Percentiles rank a stretch among this genome's conserved stretches.
Evolutionary conservation across 768 basidiomycete genomes (phyloP).

Genomic region (Boletus rex-veris): DNA sequence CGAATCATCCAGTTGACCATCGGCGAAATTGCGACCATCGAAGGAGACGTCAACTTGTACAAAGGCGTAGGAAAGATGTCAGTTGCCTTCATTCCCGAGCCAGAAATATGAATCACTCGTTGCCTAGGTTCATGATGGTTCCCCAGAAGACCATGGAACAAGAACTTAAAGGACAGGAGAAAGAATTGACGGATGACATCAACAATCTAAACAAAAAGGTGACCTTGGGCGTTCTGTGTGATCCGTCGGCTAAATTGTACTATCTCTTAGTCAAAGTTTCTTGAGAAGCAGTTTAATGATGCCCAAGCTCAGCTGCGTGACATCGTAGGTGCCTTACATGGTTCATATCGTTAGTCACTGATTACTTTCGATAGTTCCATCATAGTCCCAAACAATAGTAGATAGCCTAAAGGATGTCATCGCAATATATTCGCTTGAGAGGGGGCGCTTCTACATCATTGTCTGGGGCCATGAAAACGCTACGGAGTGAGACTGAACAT

Average conservation of each 20-base stretch:
- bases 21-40: slow-evolving; percentile 70
- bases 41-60: slow-evolving; percentile 78
- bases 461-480: not conserved
- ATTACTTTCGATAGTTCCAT: slow-evolving; percentile 24
- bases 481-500: slow-evolving; percentile 1
- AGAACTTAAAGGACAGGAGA: slow-evolving; percentile 73
- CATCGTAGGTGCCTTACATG: slow-evolving; percentile 51
- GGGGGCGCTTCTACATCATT: not conserved
- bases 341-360: not conserved
- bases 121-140: slow-evolving; percentile 81
- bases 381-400: slow-evolving; percentile 28
- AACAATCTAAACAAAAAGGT: slow-evolving; percentile 84
- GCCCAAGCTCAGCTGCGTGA: slow-evolving; percentile 84
- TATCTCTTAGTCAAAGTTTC: slow-evolving; percentile 69
- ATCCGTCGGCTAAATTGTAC: not conserved
- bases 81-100: slow-evolving; percentile 1
- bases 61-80: slow-evolving; percentile 97
- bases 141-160: slow-evolving; percentile 77
- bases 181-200: slow-evolving; percentile 81
- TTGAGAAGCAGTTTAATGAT: slow-evolving; percentile 92
- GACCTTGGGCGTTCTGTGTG: not conserved
- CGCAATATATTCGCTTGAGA: slow-evolving; percentile 8
- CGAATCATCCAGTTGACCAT: slow-evolving; percentile 88
- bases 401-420: not conserved
- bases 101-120: not conserved